Evolutionary conservation across 2,329 filamentous ascomycete genomes (phyloP).

Genomic region (Exophiala alcalophila): DNA sequence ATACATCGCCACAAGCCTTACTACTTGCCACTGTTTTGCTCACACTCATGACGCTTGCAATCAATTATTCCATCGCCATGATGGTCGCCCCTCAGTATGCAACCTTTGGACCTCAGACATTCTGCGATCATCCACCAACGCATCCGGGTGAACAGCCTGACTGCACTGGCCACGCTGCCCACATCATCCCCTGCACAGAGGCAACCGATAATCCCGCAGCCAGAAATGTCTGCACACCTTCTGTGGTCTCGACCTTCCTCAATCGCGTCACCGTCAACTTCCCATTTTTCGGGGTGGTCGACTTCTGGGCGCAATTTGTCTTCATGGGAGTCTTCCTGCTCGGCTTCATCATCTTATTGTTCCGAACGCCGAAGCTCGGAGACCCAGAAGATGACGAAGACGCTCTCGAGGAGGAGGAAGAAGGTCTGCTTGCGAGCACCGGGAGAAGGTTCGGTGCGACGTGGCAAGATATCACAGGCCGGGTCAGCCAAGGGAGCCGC

Average conservation of each 20-base stretch:
- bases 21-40: constrained; percentile 88
- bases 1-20: constrained; percentile 87
- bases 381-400: constrained; percentile 80
- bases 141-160: constrained; percentile 66
- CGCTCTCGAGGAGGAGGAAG: constrained; percentile 81
- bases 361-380: constrained; percentile 75
- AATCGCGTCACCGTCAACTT: constrained; percentile 92
- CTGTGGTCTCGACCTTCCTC: constrained; percentile 85
- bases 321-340: constrained; percentile 83
- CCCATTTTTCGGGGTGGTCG: constrained; percentile 87
- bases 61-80: constrained; percentile 92
- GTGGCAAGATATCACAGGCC: constrained; percentile 81
- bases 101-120: constrained; percentile 90
- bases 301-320: constrained; percentile 94
- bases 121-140: constrained; percentile 70
- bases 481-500: constrained; percentile 34
- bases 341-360: constrained; percentile 73
- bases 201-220: constrained; percentile 67
- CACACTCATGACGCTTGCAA: constrained; percentile 80
- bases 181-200: constrained; percentile 81
- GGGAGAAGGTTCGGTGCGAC: constrained; percentile 77
- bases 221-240: constrained; percentile 81
- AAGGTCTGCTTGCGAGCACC: constrained; percentile 81
- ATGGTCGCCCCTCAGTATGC: constrained; percentile 94
- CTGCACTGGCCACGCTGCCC: constrained; percentile 67